Conservation (phyloP, 371 early-diverging fungal species). For the Lichtheimia ramosa region DNA sequence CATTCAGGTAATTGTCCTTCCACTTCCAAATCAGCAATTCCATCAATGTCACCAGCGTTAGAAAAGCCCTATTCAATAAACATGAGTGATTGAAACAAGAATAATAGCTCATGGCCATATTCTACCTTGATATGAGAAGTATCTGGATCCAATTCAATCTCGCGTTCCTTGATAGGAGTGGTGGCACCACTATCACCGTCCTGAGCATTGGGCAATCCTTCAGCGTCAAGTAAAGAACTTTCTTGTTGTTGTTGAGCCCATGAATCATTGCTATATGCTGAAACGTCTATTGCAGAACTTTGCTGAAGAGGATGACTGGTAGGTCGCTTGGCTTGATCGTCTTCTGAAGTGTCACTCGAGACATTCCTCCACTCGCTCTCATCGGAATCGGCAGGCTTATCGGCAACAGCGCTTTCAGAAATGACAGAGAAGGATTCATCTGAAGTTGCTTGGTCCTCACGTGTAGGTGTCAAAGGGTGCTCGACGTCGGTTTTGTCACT, state of each 20-base stretch:
- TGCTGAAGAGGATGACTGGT: conserved; percentile 7
- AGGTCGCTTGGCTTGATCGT: not conserved
- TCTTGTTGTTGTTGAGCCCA: conserved; percentile 26
- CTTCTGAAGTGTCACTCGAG: not conserved
- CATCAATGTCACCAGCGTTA: not conserved
- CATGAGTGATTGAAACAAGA: not conserved
- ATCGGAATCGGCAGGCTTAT: no score
- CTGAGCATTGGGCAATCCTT: conserved; percentile 22
- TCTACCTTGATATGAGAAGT: conserved; percentile 42
- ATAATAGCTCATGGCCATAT: not conserved
- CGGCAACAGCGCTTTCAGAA: not conserved
- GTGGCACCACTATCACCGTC: conserved; percentile 7
- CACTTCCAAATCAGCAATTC: conserved; percentile 29
- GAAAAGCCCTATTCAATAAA: not conserved
- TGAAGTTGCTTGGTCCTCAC: not conserved
- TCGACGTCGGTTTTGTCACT: not conserved
- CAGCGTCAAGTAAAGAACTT: conserved; percentile 22
- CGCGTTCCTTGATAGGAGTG: not conserved
- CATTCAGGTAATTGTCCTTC: conserved; percentile 63
- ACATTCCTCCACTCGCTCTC: no score
- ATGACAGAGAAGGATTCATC: no score
- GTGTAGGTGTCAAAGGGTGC: conserved; percentile 3
- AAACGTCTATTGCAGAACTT: conserved; percentile 5
- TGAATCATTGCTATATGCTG: conserved; percentile 10
- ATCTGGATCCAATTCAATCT: conserved; percentile 16